phyloP scores from a whole-genome alignment of 768 basidiomycete genomes.

The Trametopsis cervina region DNA sequence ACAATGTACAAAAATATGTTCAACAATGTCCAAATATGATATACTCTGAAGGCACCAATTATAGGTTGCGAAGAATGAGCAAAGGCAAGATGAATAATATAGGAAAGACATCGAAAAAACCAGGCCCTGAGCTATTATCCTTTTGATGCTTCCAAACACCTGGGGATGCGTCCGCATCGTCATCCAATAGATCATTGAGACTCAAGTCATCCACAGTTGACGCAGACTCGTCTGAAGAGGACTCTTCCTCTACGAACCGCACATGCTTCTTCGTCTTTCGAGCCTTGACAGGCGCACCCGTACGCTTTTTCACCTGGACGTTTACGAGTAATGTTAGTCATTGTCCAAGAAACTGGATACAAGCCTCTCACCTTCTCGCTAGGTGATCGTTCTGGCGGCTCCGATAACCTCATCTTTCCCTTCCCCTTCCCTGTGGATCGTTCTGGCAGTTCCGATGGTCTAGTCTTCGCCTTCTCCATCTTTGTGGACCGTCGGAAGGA shows the following conservation, averaged over 20 bases:
- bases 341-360: neutral
- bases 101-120: neutral
- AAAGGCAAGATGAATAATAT: neutral
- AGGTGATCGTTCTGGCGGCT: neutral
- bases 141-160: neutral
- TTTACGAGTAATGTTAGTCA: neutral
- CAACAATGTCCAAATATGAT: too few relatives aligned
- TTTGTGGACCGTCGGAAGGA: neutral
- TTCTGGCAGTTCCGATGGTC: too few relatives aligned
- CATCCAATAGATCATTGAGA: neutral
- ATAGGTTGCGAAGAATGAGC: neutral
- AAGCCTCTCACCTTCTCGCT: neutral
- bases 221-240: neutral
- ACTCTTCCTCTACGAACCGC: neutral
- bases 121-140: neutral
- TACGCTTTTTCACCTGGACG: neutral
- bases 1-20: too few relatives aligned
- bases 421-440: too few relatives aligned
- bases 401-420: too few relatives aligned
- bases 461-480: neutral
- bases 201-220: neutral
- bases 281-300: too few relatives aligned
- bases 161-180: neutral
- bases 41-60: too few relatives aligned
- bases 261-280: neutral